Evolutionary conservation across 495 filamentous ascomycete species (phyloP).

Genomic region (Staphylotrichum tortipilum): DNA sequence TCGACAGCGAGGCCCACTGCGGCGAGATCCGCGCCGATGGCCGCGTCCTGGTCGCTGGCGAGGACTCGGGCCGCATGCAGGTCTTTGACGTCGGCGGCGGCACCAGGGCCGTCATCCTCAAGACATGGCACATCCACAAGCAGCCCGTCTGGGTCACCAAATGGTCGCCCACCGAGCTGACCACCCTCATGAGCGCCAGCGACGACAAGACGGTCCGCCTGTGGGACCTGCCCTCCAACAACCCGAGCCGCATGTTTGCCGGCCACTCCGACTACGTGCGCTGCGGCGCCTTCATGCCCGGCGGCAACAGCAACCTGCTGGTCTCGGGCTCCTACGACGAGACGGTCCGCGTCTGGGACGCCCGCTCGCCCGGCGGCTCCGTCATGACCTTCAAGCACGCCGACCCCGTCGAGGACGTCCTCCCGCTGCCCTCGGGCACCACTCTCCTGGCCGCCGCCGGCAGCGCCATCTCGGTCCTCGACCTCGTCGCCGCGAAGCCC

Average conservation of each 20-base stretch:
- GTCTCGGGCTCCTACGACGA: slow-evolving; percentile 90
- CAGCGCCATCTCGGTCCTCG: slow-evolving; percentile 85
- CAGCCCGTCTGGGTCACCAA: slow-evolving; percentile 88
- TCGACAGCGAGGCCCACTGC: slow-evolving; percentile 78
- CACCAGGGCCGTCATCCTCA: slow-evolving; percentile 74
- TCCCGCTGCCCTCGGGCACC: slow-evolving; percentile 78
- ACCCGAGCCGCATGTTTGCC: slow-evolving; percentile 64
- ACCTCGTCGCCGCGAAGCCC: slow-evolving; percentile 85
- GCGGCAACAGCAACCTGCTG: slow-evolving; percentile 61
- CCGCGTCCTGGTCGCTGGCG: slow-evolving; percentile 78
- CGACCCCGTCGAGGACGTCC: slow-evolving; percentile 73
- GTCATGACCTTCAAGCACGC: slow-evolving; percentile 90
- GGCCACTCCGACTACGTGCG: slow-evolving; percentile 92
- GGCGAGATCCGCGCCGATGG: slow-evolving; percentile 85
- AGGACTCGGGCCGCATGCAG: slow-evolving; percentile 82
- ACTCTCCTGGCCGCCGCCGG: slow-evolving; percentile 77
- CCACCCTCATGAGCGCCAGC: slow-evolving; percentile 69
- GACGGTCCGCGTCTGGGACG: slow-evolving; percentile 90
- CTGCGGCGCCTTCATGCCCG: slow-evolving; percentile 75
- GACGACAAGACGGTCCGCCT: slow-evolving; percentile 88
- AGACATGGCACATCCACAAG: slow-evolving; percentile 93
- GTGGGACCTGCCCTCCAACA: slow-evolving; percentile 84
- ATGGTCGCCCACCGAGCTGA: slow-evolving; percentile 80
- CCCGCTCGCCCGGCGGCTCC: slow-evolving; percentile 55
- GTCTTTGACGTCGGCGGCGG: slow-evolving; percentile 71